Evolutionary conservation across 495 filamentous ascomycete species (phyloP).

Genomic region (Penicillium pancosmium): DNA sequence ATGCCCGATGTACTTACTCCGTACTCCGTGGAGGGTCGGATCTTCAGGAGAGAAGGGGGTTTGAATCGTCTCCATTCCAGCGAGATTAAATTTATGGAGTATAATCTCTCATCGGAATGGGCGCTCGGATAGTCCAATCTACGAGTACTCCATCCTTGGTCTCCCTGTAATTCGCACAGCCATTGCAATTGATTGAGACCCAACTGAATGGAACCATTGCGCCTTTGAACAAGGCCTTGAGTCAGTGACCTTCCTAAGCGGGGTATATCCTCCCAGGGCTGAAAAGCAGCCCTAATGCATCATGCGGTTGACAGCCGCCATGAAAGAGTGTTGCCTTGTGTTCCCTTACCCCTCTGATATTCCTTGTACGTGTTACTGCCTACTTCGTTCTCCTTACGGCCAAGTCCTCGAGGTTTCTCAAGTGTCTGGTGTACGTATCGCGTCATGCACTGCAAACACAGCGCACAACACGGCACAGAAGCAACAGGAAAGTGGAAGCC

Average conservation of each 20-base stretch:
- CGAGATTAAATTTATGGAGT: not conserved
- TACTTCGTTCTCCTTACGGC: too few relatives aligned
- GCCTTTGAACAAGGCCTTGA: slow-evolving; percentile 16
- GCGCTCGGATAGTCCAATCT: not conserved
- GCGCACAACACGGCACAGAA: not conserved
- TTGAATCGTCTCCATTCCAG: slow-evolving; percentile 19
- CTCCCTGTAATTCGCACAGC: not conserved
- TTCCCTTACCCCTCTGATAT: not conserved
- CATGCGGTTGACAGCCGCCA: slow-evolving; percentile 3
- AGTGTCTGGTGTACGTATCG: not conserved
- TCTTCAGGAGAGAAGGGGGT: slow-evolving; percentile 32
- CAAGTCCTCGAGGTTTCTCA: not conserved
- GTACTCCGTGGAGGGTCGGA: slow-evolving; percentile 8
- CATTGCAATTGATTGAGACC: slow-evolving; percentile 7
- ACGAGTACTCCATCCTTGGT: not conserved
- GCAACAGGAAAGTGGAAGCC: slow-evolving; percentile 1
- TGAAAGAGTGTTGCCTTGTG: not conserved
- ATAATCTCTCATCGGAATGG: slow-evolving; percentile 6
- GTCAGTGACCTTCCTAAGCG: slow-evolving; percentile 2
- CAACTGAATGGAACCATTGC: slow-evolving; percentile 32
- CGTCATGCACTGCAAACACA: not conserved
- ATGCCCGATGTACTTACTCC: not conserved
- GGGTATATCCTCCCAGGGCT: slow-evolving; percentile 1
- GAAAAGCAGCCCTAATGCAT: slow-evolving; percentile 1
- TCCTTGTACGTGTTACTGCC: too few relatives aligned